Evolutionary conservation across 2,329 filamentous ascomycete genomes (phyloP).

Genomic region (Colletotrichum lini): DNA sequence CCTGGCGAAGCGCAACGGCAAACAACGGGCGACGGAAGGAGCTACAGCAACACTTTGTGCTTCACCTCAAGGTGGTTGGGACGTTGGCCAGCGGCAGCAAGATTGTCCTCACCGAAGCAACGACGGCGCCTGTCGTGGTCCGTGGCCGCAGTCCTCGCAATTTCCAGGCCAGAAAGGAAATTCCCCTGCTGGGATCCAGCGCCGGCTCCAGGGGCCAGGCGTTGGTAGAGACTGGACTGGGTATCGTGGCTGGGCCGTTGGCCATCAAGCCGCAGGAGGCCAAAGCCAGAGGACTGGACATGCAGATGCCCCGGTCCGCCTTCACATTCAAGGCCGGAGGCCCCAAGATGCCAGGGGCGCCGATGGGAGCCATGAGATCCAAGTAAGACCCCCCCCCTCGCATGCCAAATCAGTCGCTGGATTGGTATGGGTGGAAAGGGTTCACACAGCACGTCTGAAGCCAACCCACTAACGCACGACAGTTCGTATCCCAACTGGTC

Average conservation of each 20-base stretch:
- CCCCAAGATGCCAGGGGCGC: slow-evolving; percentile 69
- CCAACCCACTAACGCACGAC: slow-evolving; percentile 21
- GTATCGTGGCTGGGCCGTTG: slow-evolving; percentile 71
- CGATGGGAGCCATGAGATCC: slow-evolving; percentile 68
- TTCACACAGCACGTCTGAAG: slow-evolving; percentile 9
- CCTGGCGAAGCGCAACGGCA: slow-evolving; percentile 79
- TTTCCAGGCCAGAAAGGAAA: slow-evolving; percentile 94
- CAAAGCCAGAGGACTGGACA: slow-evolving; percentile 66
- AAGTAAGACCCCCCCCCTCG: slow-evolving; percentile 62
- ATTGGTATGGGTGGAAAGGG: neutral
- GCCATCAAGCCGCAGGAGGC: slow-evolving; percentile 68
- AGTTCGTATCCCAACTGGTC: slow-evolving; percentile 74
- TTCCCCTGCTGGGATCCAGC: slow-evolving; percentile 84
- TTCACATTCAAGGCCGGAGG: slow-evolving; percentile 68
- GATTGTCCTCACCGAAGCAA: slow-evolving; percentile 84
- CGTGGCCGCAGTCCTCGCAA: slow-evolving; percentile 93
- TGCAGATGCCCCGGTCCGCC: slow-evolving; percentile 69
- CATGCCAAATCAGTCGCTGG: slow-evolving; percentile 7
- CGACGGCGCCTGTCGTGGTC: slow-evolving; percentile 93
- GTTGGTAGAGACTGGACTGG: slow-evolving; percentile 73
- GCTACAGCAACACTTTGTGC: slow-evolving; percentile 94
- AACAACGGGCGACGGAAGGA: slow-evolving; percentile 97
- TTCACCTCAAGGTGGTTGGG: slow-evolving; percentile 88
- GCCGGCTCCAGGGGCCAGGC: slow-evolving; percentile 85
- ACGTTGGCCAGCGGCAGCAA: slow-evolving; percentile 88